Conservation (phyloP, 208 protist genomes). For the Kentomonas sorsogonicus region DNA sequence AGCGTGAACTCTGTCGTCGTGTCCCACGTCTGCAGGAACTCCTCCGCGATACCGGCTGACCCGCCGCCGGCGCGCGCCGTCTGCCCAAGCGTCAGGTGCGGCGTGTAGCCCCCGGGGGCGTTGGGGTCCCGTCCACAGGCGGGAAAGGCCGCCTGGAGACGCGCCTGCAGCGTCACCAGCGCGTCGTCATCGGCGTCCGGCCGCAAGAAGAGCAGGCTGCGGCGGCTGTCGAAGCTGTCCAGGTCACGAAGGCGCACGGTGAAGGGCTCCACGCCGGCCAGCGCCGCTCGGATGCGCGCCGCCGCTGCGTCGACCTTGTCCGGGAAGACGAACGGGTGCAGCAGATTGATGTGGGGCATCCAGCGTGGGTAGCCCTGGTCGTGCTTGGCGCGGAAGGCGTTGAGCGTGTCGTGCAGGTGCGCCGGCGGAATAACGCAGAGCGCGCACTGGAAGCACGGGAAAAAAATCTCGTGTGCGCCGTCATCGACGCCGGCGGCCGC, state of each 20-base stretch:
- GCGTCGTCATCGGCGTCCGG: slow-evolving; percentile 4
- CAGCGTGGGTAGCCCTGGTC: slow-evolving; percentile 17
- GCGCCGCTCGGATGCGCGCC: not conserved
- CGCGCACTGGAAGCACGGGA: slow-evolving; percentile 13
- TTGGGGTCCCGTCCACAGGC: not conserved
- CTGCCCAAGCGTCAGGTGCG: slow-evolving; percentile 13
- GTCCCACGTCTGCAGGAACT: slow-evolving; percentile 5
- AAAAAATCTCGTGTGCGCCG: not conserved
- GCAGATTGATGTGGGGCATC: slow-evolving; percentile 21
- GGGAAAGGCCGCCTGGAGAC: slow-evolving; percentile 3
- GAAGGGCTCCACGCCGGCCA: not conserved
- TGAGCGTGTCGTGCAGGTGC: slow-evolving; percentile 8
- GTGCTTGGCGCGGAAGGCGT: slow-evolving; percentile 9
- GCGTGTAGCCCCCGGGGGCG: slow-evolving; percentile 2
- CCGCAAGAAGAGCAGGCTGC: slow-evolving; percentile 3
- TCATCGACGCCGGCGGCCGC: not conserved
- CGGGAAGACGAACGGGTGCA: slow-evolving; percentile 13
- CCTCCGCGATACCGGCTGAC: not conserved
- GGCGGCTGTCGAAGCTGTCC: no score
- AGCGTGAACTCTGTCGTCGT: not conserved
- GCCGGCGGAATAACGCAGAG: slow-evolving; percentile 10
- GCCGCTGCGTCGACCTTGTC: slow-evolving; percentile 7
- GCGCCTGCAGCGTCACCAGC: not conserved
- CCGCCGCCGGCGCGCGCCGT: not conserved
- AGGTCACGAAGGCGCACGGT: slow-evolving; percentile 1